A percentile compares a stretch with the other conserved stretches of the same genome.
These are phyloP conservation scores for Suillus tomentosus DNA, from an alignment of 768 basidiomycete species.

Conservation along the genomic window DNA sequence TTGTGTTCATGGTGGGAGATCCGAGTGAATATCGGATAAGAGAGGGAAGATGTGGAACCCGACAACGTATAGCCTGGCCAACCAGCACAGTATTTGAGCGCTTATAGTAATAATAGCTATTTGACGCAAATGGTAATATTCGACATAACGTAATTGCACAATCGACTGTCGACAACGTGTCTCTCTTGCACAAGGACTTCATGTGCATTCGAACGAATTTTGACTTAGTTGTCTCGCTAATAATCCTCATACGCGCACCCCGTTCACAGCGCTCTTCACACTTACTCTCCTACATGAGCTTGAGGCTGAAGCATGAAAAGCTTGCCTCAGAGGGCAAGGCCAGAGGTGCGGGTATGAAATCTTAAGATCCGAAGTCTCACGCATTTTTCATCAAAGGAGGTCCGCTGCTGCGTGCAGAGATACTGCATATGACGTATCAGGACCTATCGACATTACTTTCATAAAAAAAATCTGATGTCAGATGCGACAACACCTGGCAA, in stretches of 20 bases:
- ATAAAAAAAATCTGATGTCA: neutral
- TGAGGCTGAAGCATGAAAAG: neutral
- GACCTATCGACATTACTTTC: neutral
- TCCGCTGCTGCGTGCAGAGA: neutral
- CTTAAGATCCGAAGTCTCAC: neutral
- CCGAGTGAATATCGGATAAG: neutral
- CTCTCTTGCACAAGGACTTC: neutral
- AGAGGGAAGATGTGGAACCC: neutral
- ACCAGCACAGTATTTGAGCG: neutral
- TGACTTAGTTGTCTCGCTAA: neutral
- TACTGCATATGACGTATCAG: neutral
- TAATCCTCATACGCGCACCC: neutral
- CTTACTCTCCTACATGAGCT: neutral
- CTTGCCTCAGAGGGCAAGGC: neutral
- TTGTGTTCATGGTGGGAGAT: conserved; percentile 47
- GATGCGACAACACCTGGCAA: neutral
- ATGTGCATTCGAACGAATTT: neutral
- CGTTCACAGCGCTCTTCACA: neutral
- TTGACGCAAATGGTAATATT: neutral
- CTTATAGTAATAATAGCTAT: neutral
- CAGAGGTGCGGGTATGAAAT: neutral
- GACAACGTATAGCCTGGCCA: too few relatives aligned
- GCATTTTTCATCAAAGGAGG: neutral
- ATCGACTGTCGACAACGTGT: neutral
- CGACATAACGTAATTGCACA: neutral